Evolutionary conservation across 257 asterid genomes (phyloP).

Genomic region (Ehretia macrophylla): DNA sequence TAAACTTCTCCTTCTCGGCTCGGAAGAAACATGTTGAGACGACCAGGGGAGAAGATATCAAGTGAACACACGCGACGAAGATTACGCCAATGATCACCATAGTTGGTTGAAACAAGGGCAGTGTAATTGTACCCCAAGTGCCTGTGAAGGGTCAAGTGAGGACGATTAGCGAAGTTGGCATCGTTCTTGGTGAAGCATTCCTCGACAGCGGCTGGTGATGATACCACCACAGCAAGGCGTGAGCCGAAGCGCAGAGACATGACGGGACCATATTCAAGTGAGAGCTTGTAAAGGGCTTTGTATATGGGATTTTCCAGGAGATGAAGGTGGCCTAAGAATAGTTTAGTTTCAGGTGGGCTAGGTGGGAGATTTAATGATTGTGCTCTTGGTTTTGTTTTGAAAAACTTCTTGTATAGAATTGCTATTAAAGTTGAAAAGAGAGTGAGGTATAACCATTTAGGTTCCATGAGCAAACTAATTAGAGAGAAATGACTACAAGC

Average conservation of each 20-base stretch:
- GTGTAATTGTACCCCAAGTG: slow-evolving; percentile 30
- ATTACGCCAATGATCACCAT: slow-evolving; percentile 31
- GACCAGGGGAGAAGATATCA: slow-evolving; percentile 28
- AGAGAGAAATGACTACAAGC: too few relatives aligned
- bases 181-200: slow-evolving; percentile 39
- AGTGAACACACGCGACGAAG: slow-evolving; percentile 27
- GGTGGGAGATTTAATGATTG: background rate
- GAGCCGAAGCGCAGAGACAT: slow-evolving; percentile 30
- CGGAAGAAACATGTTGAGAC: slow-evolving; percentile 21
- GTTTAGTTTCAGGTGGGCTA: background rate
- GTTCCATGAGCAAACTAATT: background rate
- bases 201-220: slow-evolving; percentile 24
- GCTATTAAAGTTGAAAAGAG: background rate
- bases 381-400: background rate
- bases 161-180: slow-evolving; percentile 23
- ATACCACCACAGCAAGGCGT: slow-evolving; percentile 30
- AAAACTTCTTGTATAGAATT: background rate
- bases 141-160: slow-evolving; percentile 9
- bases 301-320: slow-evolving; percentile 3
- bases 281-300: slow-evolving; percentile 1
- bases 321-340: slow-evolving; percentile 13
- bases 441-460: background rate
- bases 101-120: slow-evolving; percentile 16
- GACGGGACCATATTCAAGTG: slow-evolving; percentile 3
- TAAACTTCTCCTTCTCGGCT: slow-evolving; percentile 13